Evolutionary conservation across 2,329 filamentous ascomycete species (phyloP), one percentile per base, ranked within the genome.

Genomic region (Phoma herbarum): DNA sequence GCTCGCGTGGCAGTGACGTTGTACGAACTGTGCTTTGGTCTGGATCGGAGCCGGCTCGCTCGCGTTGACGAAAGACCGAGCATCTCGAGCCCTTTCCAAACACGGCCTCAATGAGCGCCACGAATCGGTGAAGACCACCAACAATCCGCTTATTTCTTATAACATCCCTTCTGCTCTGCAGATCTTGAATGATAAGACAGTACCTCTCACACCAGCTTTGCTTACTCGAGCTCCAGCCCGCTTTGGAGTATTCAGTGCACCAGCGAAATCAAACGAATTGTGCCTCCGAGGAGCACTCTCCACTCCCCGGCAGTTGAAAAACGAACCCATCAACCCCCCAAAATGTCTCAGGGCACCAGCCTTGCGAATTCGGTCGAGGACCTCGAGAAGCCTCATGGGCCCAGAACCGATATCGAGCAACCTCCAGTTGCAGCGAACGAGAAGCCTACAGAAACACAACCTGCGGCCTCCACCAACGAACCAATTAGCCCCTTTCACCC

Each of bases 401-500:
- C 57, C 23, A 55, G 42, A 11, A 16, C 26, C 26, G 65, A 67
- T 45, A 22, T 67, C 31, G 68, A 70, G 45, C 65, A 70, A 43
- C 50, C 46, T 41, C 42, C 56, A 6, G 35, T 58, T 10, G 53
- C 60, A 8, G 25, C 53, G n/a, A 52, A 61, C 4, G 60, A 71
- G 44, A 66, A 68, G 45, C 44, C 49, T 29, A 41, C 37, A 50
- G 52, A 45, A n/a, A 39, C 3, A 41, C 57, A 39, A 20, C 31
- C 43, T 12, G 29, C 57, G 25, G 35, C 48, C 46, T 43, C 64
- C n/a, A 22, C 51, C 22, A 39, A 57, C 10, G 66, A 65, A 18
- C 29, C 59, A 9, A 47, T 68, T 14, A 69, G 46, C 48, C 71
- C 69, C 28, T 70, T 59, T 47, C 69, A 75, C 57, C 73, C 73